Conservation (phyloP, 2,329 filamentous ascomycete species). For the Fusarium chuoi region DNA sequence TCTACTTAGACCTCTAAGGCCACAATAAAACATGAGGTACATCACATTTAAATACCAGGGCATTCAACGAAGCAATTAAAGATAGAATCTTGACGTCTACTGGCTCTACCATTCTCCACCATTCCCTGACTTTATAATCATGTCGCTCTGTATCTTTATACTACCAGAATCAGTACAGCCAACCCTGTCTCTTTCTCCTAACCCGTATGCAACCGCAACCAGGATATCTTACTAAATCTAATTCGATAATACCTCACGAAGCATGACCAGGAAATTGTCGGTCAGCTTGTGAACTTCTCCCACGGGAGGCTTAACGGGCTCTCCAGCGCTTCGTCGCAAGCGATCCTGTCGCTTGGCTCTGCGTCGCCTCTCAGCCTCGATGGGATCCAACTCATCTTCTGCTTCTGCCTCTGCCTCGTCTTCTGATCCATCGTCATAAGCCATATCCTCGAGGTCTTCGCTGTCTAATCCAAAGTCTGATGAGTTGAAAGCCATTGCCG, state of each 20-base stretch:
- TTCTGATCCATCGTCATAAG: conserved; percentile 76
- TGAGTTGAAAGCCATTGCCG: conserved; percentile 73
- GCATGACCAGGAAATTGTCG: conserved; percentile 83
- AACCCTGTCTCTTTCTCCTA: conserved; percentile 16
- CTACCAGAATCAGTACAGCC: conserved; percentile 1
- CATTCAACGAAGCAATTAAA: neutral
- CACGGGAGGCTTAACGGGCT: conserved; percentile 84
- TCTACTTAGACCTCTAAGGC: neutral
- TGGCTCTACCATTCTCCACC: neutral
- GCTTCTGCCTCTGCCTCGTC: conserved; percentile 76
- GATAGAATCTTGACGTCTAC: neutral
- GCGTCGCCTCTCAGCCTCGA: conserved; percentile 84
- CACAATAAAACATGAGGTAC: neutral
- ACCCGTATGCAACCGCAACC: conserved; percentile 6
- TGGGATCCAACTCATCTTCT: conserved; percentile 85
- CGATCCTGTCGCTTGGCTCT: conserved; percentile 82
- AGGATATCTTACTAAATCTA: conserved; percentile 52
- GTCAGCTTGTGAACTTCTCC: conserved; percentile 81
- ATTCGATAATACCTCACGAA: conserved; percentile 82
- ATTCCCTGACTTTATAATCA: neutral
- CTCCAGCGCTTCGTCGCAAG: conserved; percentile 81
- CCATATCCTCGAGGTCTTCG: conserved; percentile 86
- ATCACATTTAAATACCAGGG: neutral
- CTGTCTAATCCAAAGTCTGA: conserved; percentile 91
- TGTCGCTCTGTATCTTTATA: conserved; percentile 3